phyloP scores from a whole-genome alignment of 2,329 filamentous ascomycete genomes.

The Fusarium siculi region DNA sequence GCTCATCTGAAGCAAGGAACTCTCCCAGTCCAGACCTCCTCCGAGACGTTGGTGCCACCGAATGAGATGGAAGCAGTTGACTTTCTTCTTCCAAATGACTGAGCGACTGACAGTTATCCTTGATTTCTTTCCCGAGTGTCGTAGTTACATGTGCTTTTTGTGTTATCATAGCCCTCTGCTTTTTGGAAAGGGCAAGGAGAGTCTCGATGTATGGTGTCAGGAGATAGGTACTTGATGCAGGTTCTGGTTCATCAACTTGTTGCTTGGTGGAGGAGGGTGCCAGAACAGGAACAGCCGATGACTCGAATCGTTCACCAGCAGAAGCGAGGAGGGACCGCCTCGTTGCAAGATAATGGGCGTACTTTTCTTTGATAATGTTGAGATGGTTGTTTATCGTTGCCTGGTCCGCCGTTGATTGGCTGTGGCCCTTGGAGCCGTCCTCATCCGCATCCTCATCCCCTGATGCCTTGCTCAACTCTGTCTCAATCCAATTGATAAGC shows the following conservation, averaged over 20 bases:
- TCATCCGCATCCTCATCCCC: slow-evolving; percentile 48
- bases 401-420: slow-evolving; percentile 36
- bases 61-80: slow-evolving; percentile 66
- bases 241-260: slow-evolving; percentile 25
- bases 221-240: slow-evolving; percentile 52
- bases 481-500: slow-evolving; percentile 73
- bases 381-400: slow-evolving; percentile 53
- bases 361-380: slow-evolving; percentile 63
- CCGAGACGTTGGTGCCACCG: slow-evolving; percentile 52
- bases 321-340: slow-evolving; percentile 60
- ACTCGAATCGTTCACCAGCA: slow-evolving; percentile 48
- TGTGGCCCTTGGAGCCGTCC: slow-evolving; percentile 38
- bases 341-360: slow-evolving; percentile 61
- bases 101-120: slow-evolving; percentile 61
- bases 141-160: slow-evolving; percentile 68
- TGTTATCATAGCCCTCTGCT: slow-evolving; percentile 66
- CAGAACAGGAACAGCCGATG: slow-evolving; percentile 40
- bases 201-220: slow-evolving; percentile 67
- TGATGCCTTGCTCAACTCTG: slow-evolving; percentile 66
- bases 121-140: slow-evolving; percentile 61
- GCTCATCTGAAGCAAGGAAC: slow-evolving; percentile 53
- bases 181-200: slow-evolving; percentile 62
- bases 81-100: slow-evolving; percentile 70
- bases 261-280: slow-evolving; percentile 16
- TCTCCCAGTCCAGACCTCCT: slow-evolving; percentile 57